Evolutionary conservation across 1,284 basidiomycete genomes (phyloP).

Genomic region (Fistulina hepatica): DNA sequence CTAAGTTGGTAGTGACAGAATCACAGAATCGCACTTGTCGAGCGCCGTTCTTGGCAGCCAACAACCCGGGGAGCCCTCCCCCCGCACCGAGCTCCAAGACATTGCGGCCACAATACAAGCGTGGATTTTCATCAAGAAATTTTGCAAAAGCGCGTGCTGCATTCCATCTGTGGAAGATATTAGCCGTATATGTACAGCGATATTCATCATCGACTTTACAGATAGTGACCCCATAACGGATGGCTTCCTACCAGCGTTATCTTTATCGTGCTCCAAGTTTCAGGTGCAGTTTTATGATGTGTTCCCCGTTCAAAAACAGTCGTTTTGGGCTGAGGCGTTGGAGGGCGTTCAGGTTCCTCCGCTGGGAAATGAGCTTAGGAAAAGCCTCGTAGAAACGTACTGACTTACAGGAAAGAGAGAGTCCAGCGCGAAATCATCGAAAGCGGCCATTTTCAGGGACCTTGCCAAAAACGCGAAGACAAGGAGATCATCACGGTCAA

Average conservation of each 20-base stretch:
- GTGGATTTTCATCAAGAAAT: conserved; percentile 52
- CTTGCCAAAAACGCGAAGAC: too few relatives aligned
- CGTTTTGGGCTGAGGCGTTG: conserved; percentile 47
- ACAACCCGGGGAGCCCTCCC: conserved; percentile 77
- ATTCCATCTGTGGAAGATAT: conserved; percentile 58
- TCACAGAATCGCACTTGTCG: conserved; percentile 29
- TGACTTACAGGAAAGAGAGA: conserved; percentile 10
- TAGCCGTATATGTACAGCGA: conserved; percentile 2
- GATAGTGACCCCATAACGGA: conserved; percentile 84
- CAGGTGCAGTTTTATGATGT: conserved; percentile 10
- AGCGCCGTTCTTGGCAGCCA: conserved; percentile 62
- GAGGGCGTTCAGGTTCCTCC: conserved; percentile 41
- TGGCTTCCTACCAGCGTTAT: conserved; percentile 80
- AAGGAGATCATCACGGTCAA: too few relatives aligned
- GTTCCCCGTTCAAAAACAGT: conserved; percentile 35
- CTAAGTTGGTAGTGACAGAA: not conserved
- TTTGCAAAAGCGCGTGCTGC: conserved; percentile 67
- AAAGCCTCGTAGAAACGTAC: not conserved
- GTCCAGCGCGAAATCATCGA: conserved; percentile 9
- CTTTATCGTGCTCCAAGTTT: conserved; percentile 38
- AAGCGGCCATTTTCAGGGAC: too few relatives aligned
- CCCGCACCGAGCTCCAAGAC: conserved; percentile 92
- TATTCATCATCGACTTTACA: conserved; percentile 34
- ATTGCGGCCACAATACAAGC: conserved; percentile 31
- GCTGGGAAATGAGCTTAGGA: not conserved